Evolutionary conservation across 495 filamentous ascomycete genomes (phyloP).

Genomic region (Annulohypoxylon bovei): DNA sequence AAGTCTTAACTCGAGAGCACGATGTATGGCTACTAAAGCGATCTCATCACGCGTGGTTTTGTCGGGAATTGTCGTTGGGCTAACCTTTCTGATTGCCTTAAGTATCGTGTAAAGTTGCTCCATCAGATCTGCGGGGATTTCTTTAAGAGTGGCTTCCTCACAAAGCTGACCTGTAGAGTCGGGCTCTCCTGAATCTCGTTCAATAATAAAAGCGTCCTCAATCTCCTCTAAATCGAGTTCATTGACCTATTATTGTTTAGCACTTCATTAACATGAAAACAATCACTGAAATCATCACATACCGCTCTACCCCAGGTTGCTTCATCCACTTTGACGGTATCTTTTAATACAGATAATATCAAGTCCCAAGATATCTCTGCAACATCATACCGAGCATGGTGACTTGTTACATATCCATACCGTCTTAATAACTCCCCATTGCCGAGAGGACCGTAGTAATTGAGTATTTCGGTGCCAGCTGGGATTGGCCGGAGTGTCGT

Average conservation of each 20-base stretch:
- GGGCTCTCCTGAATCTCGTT: conserved; percentile 53
- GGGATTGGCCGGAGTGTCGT: conserved; percentile 71
- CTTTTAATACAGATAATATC: conserved; percentile 57
- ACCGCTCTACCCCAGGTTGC: conserved; percentile 58
- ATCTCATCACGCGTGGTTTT: conserved; percentile 53
- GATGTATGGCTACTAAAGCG: conserved; percentile 50
- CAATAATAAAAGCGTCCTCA: conserved; percentile 58
- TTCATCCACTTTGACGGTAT: conserved; percentile 55
- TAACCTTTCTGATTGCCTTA: conserved; percentile 55
- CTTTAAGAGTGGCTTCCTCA: conserved; percentile 44
- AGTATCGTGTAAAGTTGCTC: conserved; percentile 53
- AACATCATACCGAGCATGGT: conserved; percentile 82
- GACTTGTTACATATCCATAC: conserved; percentile 86
- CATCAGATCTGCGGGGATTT: conserved; percentile 50
- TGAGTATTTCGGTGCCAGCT: conserved; percentile 83
- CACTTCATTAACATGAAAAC: not conserved
- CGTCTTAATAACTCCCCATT: conserved; percentile 83
- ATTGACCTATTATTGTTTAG: conserved; percentile 28
- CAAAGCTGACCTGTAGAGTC: conserved; percentile 48
- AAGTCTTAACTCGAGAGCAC: conserved; percentile 54
- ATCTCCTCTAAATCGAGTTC: conserved; percentile 50
- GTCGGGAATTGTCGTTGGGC: conserved; percentile 49
- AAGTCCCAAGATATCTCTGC: conserved; percentile 73
- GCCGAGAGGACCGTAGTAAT: conserved; percentile 88
- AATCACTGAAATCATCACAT: conserved; percentile 33